phyloP scores from a whole-genome alignment of 352 stramenopile species.

The Phytophthora sp. region DNA sequence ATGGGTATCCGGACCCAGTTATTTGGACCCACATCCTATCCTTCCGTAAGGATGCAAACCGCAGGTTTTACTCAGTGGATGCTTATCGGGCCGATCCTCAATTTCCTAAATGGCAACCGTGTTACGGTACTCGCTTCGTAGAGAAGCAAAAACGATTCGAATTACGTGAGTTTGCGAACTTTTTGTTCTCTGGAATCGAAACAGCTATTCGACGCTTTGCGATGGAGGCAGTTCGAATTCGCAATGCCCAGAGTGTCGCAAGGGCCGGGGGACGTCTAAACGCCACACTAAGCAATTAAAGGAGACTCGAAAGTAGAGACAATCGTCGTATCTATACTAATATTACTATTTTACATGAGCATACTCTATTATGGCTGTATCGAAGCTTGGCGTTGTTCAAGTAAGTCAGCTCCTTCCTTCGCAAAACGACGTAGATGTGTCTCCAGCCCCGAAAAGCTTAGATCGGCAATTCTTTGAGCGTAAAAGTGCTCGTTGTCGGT shows the following conservation, averaged over 20 bases:
- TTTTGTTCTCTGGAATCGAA: constrained; percentile 20
- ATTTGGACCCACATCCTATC: constrained; percentile 74
- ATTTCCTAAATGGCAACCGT: constrained; percentile 58
- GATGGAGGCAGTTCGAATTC: constrained; percentile 20
- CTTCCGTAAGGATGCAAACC: constrained; percentile 45
- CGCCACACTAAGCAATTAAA: constrained; percentile 2
- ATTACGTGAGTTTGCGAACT: constrained; percentile 19
- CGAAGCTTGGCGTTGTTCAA: constrained; percentile 10
- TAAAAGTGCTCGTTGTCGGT: constrained; percentile 41
- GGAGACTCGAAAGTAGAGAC: neutral
- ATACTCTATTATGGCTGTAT: constrained; percentile 3
- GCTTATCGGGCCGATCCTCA: constrained; percentile 45
- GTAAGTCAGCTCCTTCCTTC: constrained; percentile 31
- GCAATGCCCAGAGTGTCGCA: constrained; percentile 10
- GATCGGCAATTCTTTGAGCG: constrained; percentile 25
- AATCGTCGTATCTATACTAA: constrained; percentile 11
- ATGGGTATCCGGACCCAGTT: constrained; percentile 42
- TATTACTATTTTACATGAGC: constrained; percentile 16
- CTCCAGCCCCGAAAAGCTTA: constrained; percentile 41
- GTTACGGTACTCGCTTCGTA: constrained; percentile 46
- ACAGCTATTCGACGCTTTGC: constrained; percentile 25
- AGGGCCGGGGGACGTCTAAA: constrained; percentile 9
- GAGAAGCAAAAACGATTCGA: constrained; percentile 17
- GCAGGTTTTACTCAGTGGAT: constrained; percentile 52
- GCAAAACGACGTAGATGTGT: constrained; percentile 36